Evolutionary conservation across 2,329 filamentous ascomycete species (phyloP).

Genomic region (Phyllosticta paracitricarpa): DNA sequence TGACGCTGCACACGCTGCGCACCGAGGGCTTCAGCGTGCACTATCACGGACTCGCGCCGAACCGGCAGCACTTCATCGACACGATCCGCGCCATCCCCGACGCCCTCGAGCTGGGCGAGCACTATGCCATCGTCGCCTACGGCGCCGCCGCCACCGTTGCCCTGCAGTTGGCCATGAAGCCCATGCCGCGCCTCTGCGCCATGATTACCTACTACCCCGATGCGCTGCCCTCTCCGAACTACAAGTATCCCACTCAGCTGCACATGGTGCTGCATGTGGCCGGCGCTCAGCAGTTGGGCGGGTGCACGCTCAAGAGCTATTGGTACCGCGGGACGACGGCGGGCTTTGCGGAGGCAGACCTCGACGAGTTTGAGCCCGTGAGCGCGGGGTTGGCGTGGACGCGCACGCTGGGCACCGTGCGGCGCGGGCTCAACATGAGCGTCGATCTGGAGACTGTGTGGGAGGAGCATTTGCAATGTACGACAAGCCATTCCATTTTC

Average conservation of each 20-base stretch:
- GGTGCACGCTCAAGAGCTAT: conserved; percentile 28
- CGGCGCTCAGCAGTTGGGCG: conserved; percentile 23
- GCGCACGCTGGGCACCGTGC: conserved; percentile 29
- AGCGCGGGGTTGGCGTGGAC: conserved; percentile 34
- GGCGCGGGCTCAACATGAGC: conserved; percentile 27
- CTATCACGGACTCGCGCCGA: conserved; percentile 25
- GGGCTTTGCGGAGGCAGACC: conserved; percentile 34
- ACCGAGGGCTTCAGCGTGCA: conserved; percentile 28
- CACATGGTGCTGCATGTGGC: conserved; percentile 33
- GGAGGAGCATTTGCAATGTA: conserved; percentile 23
- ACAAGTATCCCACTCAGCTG: conserved; percentile 29
- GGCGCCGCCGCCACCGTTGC: conserved; percentile 31
- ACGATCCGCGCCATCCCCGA: conserved; percentile 28
- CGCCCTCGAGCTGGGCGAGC: conserved; percentile 28
- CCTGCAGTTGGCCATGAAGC: conserved; percentile 32
- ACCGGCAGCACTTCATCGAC: conserved; percentile 19
- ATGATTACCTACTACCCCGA: conserved; percentile 36
- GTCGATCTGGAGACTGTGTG: conserved; percentile 25
- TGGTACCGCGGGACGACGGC: conserved; percentile 27
- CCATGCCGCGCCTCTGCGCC: conserved; percentile 29
- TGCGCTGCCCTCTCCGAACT: conserved; percentile 25
- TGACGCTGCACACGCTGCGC: conserved; percentile 17
- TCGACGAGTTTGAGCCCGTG: conserved; percentile 29
- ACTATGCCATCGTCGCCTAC: conserved; percentile 29
- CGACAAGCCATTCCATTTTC: background rate